phyloP scores from a whole-genome alignment of 2,329 filamentous ascomycete genomes.

The Clarireedia paspali region DNA sequence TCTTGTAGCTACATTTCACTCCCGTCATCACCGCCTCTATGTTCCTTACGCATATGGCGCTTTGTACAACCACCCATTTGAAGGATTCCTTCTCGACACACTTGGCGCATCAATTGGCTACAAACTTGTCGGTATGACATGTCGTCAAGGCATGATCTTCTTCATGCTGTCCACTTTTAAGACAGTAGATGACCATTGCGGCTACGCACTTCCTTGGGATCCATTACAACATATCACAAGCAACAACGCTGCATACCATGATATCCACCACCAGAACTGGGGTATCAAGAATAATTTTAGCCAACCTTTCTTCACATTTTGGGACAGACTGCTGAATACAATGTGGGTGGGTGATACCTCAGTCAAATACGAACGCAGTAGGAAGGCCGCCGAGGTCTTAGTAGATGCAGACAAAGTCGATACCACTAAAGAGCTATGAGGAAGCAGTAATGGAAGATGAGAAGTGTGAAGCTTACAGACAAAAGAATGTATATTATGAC shows the following conservation, averaged over 20 bases:
- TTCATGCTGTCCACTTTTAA: slow-evolving; percentile 88
- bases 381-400: slow-evolving; percentile 26
- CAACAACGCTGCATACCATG: slow-evolving; percentile 95
- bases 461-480: neutral
- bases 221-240: slow-evolving; percentile 84
- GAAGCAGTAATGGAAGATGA: no score
- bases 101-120: slow-evolving; percentile 79
- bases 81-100: slow-evolving; percentile 90
- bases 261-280: slow-evolving; percentile 98
- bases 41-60: slow-evolving; percentile 97
- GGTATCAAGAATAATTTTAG: slow-evolving; percentile 95
- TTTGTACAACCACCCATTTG: slow-evolving; percentile 91
- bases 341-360: slow-evolving; percentile 27
- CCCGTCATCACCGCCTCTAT: slow-evolving; percentile 91
- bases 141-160: slow-evolving; percentile 80
- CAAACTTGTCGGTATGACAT: slow-evolving; percentile 73
- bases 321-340: slow-evolving; percentile 77
- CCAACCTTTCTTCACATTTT: slow-evolving; percentile 92
- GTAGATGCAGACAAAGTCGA: slow-evolving; percentile 21
- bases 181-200: slow-evolving; percentile 96
- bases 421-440: neutral
- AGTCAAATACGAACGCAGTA: slow-evolving; percentile 22
- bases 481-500: slow-evolving; percentile 3
- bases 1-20: slow-evolving; percentile 72
- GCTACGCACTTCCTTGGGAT: slow-evolving; percentile 92